phyloP scores from a whole-genome alignment of 2,329 filamentous ascomycete species.

The Corynespora cassiicola region DNA sequence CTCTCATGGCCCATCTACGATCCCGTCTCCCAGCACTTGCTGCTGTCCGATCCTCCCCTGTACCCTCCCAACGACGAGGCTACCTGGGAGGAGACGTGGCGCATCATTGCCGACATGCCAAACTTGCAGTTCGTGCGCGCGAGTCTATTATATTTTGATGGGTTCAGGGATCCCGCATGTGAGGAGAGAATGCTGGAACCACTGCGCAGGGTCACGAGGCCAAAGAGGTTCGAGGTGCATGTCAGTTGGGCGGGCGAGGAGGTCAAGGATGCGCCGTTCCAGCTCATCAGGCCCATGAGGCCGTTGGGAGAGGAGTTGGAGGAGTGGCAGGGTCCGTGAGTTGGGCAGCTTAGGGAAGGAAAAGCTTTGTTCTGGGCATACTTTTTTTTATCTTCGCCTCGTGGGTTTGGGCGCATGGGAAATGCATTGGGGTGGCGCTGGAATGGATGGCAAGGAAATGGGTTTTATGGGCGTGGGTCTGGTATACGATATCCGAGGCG shows the following conservation, averaged over 20 bases:
- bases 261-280: slow-evolving; percentile 39
- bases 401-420: too few relatives aligned
- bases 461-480: too few relatives aligned
- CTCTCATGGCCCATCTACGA: slow-evolving; percentile 31
- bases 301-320: neutral
- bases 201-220: slow-evolving; percentile 16
- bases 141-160: slow-evolving; percentile 24
- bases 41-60: slow-evolving; percentile 18
- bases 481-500: too few relatives aligned
- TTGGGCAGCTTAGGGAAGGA: slow-evolving; percentile 1
- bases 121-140: slow-evolving; percentile 18
- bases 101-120: slow-evolving; percentile 23
- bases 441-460: too few relatives aligned
- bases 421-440: too few relatives aligned
- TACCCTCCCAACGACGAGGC: slow-evolving; percentile 31
- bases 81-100: slow-evolving; percentile 31
- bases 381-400: too few relatives aligned
- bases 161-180: slow-evolving; percentile 22
- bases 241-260: slow-evolving; percentile 23
- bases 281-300: slow-evolving; percentile 14
- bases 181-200: slow-evolving; percentile 23
- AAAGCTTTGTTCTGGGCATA: slow-evolving; percentile 1
- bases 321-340: slow-evolving; percentile 2
- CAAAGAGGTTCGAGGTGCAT: slow-evolving; percentile 20
- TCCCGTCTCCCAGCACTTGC: slow-evolving; percentile 17